These are phyloP conservation scores for Dendryphion nanum DNA, from an alignment of 2,329 filamentous ascomycete genomes.

Conservation along the genomic window DNA sequence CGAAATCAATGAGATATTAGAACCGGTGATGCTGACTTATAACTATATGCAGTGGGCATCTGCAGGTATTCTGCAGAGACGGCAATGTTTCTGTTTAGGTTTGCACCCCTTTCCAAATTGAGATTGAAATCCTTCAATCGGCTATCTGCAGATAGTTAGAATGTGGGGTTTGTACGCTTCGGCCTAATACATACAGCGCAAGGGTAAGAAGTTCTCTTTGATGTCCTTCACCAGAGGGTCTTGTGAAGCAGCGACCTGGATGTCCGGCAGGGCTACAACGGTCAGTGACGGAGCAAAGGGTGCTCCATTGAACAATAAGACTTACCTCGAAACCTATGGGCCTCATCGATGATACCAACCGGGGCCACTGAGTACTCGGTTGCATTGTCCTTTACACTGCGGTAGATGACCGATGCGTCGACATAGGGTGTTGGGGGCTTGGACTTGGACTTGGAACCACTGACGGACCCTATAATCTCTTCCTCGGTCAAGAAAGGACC, in stretches of 20 bases:
- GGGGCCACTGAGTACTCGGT: constrained; percentile 66
- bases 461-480: constrained; percentile 14
- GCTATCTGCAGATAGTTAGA: constrained; percentile 42
- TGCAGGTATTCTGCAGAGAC: constrained; percentile 78
- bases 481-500: constrained; percentile 55
- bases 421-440: constrained; percentile 1
- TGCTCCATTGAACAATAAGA: too few relatives aligned
- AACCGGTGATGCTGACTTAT: constrained; percentile 39
- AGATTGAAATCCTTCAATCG: constrained; percentile 62
- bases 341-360: constrained; percentile 71
- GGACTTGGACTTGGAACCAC: background rate
- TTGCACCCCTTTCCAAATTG: constrained; percentile 45
- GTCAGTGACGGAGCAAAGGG: too few relatives aligned
- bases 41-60: constrained; percentile 69
- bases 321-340: constrained; percentile 78
- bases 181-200: constrained; percentile 57
- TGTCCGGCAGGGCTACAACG: constrained; percentile 70
- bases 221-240: constrained; percentile 71
- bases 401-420: constrained; percentile 49
- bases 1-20: background rate
- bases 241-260: constrained; percentile 71
- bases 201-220: constrained; percentile 67
- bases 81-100: constrained; percentile 67
- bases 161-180: background rate
- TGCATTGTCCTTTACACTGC: constrained; percentile 68